A percentile compares a stretch with the other conserved stretches of the same genome.
phyloP scores from a whole-genome alignment of 1,284 basidiomycete genomes.

The Cryptococcus depauperatus region DNA sequence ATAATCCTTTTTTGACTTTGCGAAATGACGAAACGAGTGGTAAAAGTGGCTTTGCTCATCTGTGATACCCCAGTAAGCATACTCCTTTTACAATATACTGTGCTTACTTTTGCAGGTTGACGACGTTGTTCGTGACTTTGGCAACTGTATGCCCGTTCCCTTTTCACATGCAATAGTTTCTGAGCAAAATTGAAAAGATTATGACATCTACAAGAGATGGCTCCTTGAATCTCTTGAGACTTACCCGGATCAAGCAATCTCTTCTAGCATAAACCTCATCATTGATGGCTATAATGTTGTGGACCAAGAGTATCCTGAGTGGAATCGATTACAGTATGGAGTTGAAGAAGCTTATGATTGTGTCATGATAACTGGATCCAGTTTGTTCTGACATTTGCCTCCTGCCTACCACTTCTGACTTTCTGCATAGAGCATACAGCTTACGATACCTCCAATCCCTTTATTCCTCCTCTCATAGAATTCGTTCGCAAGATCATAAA shows the following conservation, averaged over 20 bases:
- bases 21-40: constrained; percentile 22
- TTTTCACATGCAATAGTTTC: too few species aligned
- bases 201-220: constrained; percentile 43
- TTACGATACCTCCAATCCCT: constrained; percentile 28
- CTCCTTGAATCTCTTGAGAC: constrained; percentile 34
- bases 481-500: constrained; percentile 30
- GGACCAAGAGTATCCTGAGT: constrained; percentile 45
- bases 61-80: constrained; percentile 42
- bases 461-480: constrained; percentile 29
- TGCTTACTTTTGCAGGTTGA: constrained; percentile 20
- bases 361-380: constrained; percentile 50
- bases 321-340: constrained; percentile 41
- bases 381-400: constrained; percentile 29
- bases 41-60: constrained; percentile 41
- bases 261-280: constrained; percentile 33
- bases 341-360: constrained; percentile 40
- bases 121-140: constrained; percentile 34
- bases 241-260: constrained; percentile 26
- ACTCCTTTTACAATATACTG: neutral
- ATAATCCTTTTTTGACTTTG: neutral
- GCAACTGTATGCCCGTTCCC: constrained; percentile 32
- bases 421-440: constrained; percentile 35
- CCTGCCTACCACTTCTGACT: neutral
- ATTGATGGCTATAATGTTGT: constrained; percentile 50
- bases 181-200: too few species aligned